phyloP scores from a whole-genome alignment of 2,329 filamentous ascomycete genomes.

The Alternaria rosae region DNA sequence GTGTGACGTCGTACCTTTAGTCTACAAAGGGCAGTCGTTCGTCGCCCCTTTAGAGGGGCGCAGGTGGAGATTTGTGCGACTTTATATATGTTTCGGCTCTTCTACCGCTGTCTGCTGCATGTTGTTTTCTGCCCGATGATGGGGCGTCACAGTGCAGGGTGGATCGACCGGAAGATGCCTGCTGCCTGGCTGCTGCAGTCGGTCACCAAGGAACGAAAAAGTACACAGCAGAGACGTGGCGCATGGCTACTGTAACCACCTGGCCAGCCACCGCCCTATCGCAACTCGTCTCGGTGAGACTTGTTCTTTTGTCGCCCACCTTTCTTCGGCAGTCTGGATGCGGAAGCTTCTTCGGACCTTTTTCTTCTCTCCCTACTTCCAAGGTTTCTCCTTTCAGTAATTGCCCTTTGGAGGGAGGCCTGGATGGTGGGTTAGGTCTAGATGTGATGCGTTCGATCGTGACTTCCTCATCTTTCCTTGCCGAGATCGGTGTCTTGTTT shows the following conservation, averaged over 20 bases:
- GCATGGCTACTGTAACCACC: background rate
- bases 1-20: constrained; percentile 7
- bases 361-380: background rate
- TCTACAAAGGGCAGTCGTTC: background rate
- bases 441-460: background rate
- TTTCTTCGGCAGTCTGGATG: constrained; percentile 3
- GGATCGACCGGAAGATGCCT: background rate
- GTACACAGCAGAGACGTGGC: background rate
- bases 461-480: background rate
- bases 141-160: background rate
- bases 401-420: background rate
- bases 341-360: background rate
- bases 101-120: background rate
- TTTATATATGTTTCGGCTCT: background rate
- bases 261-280: background rate
- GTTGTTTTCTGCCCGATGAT: background rate
- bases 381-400: background rate
- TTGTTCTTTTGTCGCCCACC: background rate
- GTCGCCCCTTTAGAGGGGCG: background rate
- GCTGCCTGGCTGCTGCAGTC: too few species aligned
- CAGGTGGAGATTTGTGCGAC: constrained; percentile 9
- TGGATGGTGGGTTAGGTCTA: background rate
- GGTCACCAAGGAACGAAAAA: background rate
- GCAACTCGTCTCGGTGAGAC: background rate
- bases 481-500: background rate